phyloP scores from a whole-genome alignment of 108 stramenopile species.

The Skeletonema marinoi region DNA sequence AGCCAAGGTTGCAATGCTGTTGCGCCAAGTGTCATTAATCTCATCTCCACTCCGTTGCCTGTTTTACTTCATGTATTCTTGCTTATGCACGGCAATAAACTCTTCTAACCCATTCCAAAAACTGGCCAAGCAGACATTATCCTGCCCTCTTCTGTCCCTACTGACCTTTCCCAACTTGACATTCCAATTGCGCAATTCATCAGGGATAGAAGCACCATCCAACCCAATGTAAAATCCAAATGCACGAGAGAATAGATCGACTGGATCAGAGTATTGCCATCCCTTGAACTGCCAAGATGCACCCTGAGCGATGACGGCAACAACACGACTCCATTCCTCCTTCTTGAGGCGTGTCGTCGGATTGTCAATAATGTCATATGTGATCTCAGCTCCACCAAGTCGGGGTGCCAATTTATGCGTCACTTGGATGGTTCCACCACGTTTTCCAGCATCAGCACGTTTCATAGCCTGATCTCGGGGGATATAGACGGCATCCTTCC shows the following conservation, averaged over 20 bases:
- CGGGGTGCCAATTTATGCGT: constrained; percentile 57
- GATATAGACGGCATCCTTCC: constrained; percentile 67
- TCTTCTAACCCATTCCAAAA: constrained; percentile 92
- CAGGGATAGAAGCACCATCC: constrained; percentile 73
- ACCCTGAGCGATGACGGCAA: constrained; percentile 93
- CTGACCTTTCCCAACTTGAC: constrained; percentile 64
- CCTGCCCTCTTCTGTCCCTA: constrained; percentile 86
- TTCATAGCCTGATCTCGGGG: constrained; percentile 73
- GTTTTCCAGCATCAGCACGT: constrained; percentile 53
- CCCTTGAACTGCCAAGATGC: constrained; percentile 98
- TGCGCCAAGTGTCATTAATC: not conserved
- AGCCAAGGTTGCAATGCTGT: too few relatives aligned
- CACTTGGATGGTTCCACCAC: constrained; percentile 44
- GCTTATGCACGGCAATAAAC: constrained; percentile 82
- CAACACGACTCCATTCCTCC: constrained; percentile 92
- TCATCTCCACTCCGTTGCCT: not conserved
- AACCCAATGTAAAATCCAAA: constrained; percentile 85
- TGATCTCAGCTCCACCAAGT: constrained; percentile 64
- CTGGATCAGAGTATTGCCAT: constrained; percentile 87
- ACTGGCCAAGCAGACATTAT: constrained; percentile 72
- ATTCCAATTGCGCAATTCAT: constrained; percentile 72
- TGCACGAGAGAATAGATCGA: constrained; percentile 69
- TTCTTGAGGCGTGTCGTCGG: constrained; percentile 61
- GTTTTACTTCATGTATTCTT: constrained; percentile 45
- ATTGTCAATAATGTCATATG: constrained; percentile 93